Percentiles rank a stretch among this genome's conserved stretches.
phyloP scores from a whole-genome alignment of 148 eudicot genomes.

The Drosera capensis region DNA sequence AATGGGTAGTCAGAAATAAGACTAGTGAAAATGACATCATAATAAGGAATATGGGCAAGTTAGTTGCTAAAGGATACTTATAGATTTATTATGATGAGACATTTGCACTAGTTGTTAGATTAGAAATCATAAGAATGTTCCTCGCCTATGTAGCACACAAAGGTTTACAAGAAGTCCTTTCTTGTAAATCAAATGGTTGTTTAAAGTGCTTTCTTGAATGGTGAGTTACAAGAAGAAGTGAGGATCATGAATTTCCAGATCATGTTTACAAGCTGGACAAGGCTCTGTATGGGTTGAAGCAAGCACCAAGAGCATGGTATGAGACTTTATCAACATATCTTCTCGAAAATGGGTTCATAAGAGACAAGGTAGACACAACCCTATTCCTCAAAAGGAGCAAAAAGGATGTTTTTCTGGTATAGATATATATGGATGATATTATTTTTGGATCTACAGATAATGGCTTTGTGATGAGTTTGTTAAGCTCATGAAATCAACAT shows the following conservation, averaged over 20 bases:
- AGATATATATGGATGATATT: neutral
- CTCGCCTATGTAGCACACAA: neutral
- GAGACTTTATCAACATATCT: neutral
- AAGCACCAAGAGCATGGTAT: neutral
- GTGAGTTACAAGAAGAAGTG: neutral
- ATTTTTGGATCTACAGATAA: neutral
- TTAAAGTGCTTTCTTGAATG: neutral
- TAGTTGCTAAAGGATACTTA: neutral
- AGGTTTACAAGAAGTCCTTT: neutral
- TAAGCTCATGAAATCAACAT: neutral
- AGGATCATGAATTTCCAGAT: neutral
- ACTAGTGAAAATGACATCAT: neutral
- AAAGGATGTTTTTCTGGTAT: neutral
- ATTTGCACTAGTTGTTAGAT: neutral
- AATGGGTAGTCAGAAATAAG: constrained; percentile 1
- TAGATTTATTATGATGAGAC: constrained; percentile 5
- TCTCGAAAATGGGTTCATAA: neutral
- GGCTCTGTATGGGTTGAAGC: neutral
- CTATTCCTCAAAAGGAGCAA: neutral
- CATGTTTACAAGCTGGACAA: neutral
- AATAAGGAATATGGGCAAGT: neutral
- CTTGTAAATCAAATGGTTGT: constrained; percentile 3
- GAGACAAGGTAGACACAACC: neutral
- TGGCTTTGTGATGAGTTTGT: neutral
- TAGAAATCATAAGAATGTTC: neutral